A percentile compares a stretch with the other conserved stretches of the same genome.
Conservation (phyloP, 352 stramenopile genomes). For the Thalassiosira livingstoniorum region DNA sequence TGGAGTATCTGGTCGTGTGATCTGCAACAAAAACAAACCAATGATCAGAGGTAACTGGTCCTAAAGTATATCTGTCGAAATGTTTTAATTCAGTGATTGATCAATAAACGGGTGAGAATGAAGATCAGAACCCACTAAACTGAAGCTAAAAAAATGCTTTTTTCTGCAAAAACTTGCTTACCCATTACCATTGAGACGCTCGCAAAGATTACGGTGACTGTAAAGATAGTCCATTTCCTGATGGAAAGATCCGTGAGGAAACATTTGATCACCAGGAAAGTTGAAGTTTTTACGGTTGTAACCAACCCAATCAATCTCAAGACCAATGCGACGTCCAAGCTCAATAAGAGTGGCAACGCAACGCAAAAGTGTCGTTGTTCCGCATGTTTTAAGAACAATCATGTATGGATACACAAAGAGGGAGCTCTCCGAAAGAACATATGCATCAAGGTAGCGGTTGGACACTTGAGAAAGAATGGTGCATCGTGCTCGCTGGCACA, state of each 20-base stretch:
- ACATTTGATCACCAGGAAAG: conserved; percentile 97
- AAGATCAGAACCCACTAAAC: no score
- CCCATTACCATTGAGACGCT: conserved; percentile 82
- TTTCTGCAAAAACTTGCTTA: no score
- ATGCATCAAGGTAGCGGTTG: conserved; percentile 96
- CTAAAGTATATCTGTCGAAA: conserved; percentile 91
- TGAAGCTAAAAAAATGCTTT: no score
- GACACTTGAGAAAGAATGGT: conserved; percentile 96
- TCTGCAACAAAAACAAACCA: conserved; percentile 99
- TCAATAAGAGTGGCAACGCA: conserved; percentile 83
- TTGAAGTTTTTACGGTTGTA: conserved; percentile 99
- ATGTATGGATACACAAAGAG: conserved; percentile 99
- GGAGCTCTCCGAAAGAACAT: conserved; percentile 91
- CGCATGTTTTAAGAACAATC: conserved; percentile 99
- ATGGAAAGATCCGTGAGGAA: conserved; percentile 96
- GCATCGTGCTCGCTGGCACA: conserved; percentile 95
- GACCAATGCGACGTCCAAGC: conserved; percentile 85
- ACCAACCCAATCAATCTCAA: conserved; percentile 98
- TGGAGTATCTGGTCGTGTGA: conserved; percentile 76
- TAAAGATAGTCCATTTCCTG: conserved; percentile 97
- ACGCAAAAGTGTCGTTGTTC: conserved; percentile 97
- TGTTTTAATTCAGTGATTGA: no score
- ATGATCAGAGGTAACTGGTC: conserved; percentile 97
- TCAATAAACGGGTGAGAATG: no score
- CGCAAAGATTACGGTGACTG: conserved; percentile 77